A percentile compares a stretch with the other conserved stretches of the same genome.
Conservation (phyloP, 768 basidiomycete genomes). For the Cystobasidium onofrii region DNA sequence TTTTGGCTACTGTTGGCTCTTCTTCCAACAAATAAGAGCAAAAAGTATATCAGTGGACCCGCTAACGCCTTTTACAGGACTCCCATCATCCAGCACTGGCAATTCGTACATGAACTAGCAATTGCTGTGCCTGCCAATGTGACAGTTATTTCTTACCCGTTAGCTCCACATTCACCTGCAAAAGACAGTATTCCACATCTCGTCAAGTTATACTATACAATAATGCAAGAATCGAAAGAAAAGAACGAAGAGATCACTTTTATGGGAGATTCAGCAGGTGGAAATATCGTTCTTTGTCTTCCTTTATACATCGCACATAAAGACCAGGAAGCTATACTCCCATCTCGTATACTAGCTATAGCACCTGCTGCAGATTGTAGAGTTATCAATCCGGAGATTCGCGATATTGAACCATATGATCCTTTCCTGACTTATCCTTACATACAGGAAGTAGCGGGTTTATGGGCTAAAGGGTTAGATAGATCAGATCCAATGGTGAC, state of each 20-base stretch:
- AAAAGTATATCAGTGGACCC: too few species aligned
- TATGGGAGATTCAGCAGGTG: conserved; percentile 23
- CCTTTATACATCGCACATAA: background rate
- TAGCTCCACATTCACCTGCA: conserved; percentile 12
- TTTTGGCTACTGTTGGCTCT: too few species aligned
- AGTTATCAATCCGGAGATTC: conserved; percentile 3
- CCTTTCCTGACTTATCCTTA: background rate
- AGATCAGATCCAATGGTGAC: conserved; percentile 10
- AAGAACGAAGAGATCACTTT: conserved; percentile 1
- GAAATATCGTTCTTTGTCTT: conserved; percentile 4
- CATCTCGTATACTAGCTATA: background rate
- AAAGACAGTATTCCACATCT: conserved; percentile 19
- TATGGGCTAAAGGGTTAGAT: conserved; percentile 19
- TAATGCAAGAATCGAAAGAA: background rate
- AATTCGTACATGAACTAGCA: conserved; percentile 1
- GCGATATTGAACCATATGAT: background rate
- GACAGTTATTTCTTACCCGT: conserved; percentile 14
- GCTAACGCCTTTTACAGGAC: background rate
- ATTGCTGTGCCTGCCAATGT: background rate
- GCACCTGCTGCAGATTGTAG: background rate
- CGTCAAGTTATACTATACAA: background rate
- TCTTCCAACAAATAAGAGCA: too few species aligned
- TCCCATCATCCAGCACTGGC: conserved; percentile 13
- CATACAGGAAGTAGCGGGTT: background rate
- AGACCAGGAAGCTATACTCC: background rate